A percentile compares a stretch with the other conserved stretches of the same genome.
Evolutionary conservation across 2,329 filamentous ascomycete genomes (phyloP).

Genomic region (Myriosclerotinia curreyana): DNA sequence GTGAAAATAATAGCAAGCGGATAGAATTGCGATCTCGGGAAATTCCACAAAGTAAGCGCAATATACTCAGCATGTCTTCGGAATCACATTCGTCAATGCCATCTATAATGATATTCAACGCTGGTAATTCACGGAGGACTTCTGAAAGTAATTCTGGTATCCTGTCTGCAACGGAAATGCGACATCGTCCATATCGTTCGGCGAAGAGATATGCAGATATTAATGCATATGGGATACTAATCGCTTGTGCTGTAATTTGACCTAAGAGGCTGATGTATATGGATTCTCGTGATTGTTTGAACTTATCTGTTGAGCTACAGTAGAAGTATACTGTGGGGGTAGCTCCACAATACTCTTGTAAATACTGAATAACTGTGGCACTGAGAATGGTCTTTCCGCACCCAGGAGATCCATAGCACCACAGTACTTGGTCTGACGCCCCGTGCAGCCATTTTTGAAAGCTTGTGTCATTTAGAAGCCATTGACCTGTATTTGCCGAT

Average conservation of each 20-base stretch:
- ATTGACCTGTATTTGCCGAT: conserved; percentile 18
- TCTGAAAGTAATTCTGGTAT: conserved; percentile 4
- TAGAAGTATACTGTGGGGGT: conserved; percentile 19
- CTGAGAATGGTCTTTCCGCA: conserved; percentile 21
- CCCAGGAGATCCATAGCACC: conserved; percentile 21
- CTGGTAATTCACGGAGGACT: conserved; percentile 8
- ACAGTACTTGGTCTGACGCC: conserved; percentile 4
- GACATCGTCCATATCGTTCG: conserved; percentile 18
- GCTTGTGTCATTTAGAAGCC: conserved; percentile 7
- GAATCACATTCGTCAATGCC: conserved; percentile 21
- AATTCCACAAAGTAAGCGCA: conserved; percentile 3
- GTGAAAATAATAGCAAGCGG: conserved; percentile 17
- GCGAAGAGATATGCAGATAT: conserved; percentile 18
- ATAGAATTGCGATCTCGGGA: conserved; percentile 6
- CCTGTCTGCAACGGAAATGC: conserved; percentile 17
- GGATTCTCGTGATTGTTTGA: conserved; percentile 15
- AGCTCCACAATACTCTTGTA: conserved; percentile 6
- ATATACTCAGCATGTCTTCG: conserved; percentile 13
- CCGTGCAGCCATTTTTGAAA: conserved; percentile 18
- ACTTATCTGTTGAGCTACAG: conserved; percentile 17
- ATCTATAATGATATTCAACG: conserved; percentile 18
- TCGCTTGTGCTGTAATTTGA: conserved; percentile 3
- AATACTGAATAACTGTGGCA: conserved; percentile 14
- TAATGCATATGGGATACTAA: not conserved
- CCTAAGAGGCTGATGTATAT: conserved; percentile 18